Evolutionary conservation across 2,329 filamentous ascomycete genomes (phyloP), one percentile per base, ranked within the genome.

Genomic region (Aaosphaeria arxii): DNA sequence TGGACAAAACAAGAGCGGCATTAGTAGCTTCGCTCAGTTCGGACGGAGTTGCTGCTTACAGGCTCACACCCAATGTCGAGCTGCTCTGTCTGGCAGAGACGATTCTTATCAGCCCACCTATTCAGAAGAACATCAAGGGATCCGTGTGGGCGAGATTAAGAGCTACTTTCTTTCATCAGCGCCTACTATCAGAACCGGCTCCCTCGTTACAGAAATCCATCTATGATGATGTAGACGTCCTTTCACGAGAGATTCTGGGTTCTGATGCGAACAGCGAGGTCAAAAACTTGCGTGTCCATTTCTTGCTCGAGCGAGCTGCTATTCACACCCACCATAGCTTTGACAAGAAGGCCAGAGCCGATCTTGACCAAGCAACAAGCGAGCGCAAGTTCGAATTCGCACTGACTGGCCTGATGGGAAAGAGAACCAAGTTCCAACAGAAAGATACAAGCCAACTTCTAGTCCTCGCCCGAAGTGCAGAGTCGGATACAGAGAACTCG

Each of bases 11-110:
- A 6, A 58, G 80, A 46, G 77, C 77, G 52, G 70, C 77, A n/a
- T 83, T 91, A 44, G 74, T 95, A n/a, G 72, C 73, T 2, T 82
- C 81, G 11, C 77, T 97, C 6, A 83, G 86, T 28, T 78, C 90
- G 1, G 94, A 99, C 67, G 94, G 94, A 7, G 86, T 95, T 41
- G 86, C 88, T 0, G 87, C 88, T 0, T 99, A 97, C 70, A 83
- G 86, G 42, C 79, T 95, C 49, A 91, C 91, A 17, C 90, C 91
- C 1, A 81, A 88, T 55, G 78, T 96, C 11, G 90, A 96, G 64
- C 78, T 97, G 1, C 88, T 97, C 53, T 86, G 84, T 54, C 75
- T 96, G 5, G 89, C 91, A 30, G 80, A 86, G 62, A 77, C 78
- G 39, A 70, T 82, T 6, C 63, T 84, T 49, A 81, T 74, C 9